A percentile compares a stretch with the other conserved stretches of the same genome.
Conservation (phyloP, 129 eudicot species). For the Flaveria brownii region DNA sequence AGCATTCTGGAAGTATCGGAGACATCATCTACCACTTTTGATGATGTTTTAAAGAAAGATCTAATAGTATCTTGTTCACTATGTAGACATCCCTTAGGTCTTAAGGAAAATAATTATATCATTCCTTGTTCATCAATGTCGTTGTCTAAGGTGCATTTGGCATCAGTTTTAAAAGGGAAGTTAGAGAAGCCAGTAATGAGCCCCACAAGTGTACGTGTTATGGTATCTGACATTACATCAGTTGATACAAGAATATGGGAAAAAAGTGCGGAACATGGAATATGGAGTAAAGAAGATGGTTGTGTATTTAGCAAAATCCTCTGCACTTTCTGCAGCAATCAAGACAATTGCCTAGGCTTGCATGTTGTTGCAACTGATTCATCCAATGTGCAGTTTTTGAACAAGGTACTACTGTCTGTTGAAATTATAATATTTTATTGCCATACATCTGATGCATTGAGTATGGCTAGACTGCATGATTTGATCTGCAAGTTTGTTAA, state of each 20-base stretch:
- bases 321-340: constrained; percentile 69
- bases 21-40: constrained; percentile 37
- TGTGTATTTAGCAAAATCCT: constrained; percentile 70
- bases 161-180: constrained; percentile 47
- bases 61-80: constrained; percentile 58
- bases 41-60: constrained; percentile 39
- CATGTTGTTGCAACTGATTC: constrained; percentile 87
- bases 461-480: not conserved
- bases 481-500: not conserved
- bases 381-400: constrained; percentile 52
- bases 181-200: constrained; percentile 31
- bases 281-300: constrained; percentile 95
- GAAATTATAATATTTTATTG: constrained; percentile 7
- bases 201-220: constrained; percentile 38
- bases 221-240: constrained; percentile 50
- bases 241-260: constrained; percentile 54
- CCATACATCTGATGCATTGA: not conserved
- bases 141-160: constrained; percentile 54
- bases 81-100: constrained; percentile 73
- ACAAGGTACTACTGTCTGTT: constrained; percentile 51
- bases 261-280: constrained; percentile 53
- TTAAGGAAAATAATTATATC: constrained; percentile 48
- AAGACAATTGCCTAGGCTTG: constrained; percentile 70
- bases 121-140: constrained; percentile 52
- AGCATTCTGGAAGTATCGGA: constrained; percentile 24